Conservation (phyloP, 352 stramenopile genomes). For the Globisporangium ultimum region DNA sequence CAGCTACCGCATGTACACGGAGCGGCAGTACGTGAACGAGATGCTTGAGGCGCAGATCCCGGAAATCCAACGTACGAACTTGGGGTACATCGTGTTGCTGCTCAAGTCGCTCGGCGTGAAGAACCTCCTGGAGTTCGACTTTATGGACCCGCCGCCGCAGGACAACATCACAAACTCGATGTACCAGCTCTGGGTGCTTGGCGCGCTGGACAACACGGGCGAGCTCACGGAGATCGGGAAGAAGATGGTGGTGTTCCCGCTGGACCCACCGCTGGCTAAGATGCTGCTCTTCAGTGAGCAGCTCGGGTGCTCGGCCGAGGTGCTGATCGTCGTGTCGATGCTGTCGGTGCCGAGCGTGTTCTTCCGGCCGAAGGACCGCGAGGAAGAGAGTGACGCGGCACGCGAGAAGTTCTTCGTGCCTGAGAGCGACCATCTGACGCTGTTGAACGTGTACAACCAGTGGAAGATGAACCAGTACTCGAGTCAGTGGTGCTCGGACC, state of each 20-base stretch:
- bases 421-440: conserved; percentile 96
- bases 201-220: conserved; percentile 96
- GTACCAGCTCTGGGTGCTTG: conserved; percentile 98
- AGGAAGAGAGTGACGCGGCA: conserved; percentile 96
- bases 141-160: conserved; percentile 97
- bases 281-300: conserved; percentile 96
- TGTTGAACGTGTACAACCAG: conserved; percentile 96
- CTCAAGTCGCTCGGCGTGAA: conserved; percentile 97
- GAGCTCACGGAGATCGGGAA: conserved; percentile 94
- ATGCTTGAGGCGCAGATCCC: conserved; percentile 97
- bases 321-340: conserved; percentile 97
- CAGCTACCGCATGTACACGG: conserved; percentile 96
- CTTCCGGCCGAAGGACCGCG: conserved; percentile 95
- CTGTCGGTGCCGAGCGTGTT: conserved; percentile 97
- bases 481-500: conserved; percentile 90
- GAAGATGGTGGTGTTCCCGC: conserved; percentile 98
- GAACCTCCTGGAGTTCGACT: conserved; percentile 97
- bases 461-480: conserved; percentile 96
- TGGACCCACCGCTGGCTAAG: conserved; percentile 95
- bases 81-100: conserved; percentile 96
- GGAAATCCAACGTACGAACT: conserved; percentile 98
- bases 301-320: conserved; percentile 92
- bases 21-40: conserved; percentile 96
- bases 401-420: conserved; percentile 99
- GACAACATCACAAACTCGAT: conserved; percentile 98